Evolutionary conservation across 176 grass and related monocot species (phyloP), one percentile per base, ranked within the genome.

Genomic region (Oryza meridionalis): DNA sequence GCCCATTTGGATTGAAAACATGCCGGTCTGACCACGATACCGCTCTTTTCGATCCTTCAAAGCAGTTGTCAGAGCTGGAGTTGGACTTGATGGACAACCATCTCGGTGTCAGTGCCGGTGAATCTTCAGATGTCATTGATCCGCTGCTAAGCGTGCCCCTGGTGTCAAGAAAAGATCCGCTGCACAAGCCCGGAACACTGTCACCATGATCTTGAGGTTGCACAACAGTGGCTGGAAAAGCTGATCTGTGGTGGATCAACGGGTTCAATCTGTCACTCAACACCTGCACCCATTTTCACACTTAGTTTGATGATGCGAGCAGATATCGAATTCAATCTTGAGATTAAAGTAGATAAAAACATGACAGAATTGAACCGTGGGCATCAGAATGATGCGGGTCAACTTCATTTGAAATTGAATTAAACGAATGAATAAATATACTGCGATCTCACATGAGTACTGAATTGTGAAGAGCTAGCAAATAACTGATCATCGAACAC

Each of bases 101-200:
- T 42, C 80, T 90, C 1, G 88, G 84, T 9, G 79, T 90, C 37
- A 74, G 37, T 5, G 40, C 71, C 0, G 65, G 71, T 38, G 88
- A 86, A 69, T 90, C 88, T 17, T 90, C 84, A 1, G 84, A 90
- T 14, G 84, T 90, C 9, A 79, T 42, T 6, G 88, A 90, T 14
- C 86, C 84, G 32, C 79, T 87, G 72, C 71, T 77, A 42, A 82
- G 75, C 22, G 14, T 67, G 64, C 46, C 67, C 35, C 67, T 72
- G 26, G 63, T 87, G 25, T 76, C 72, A 59, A 76, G 38, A 49
- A 87, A 69, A 81, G 78, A 59, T 6, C 85, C 69, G 63, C 50
- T 70, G 77, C 73, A 72, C 21, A 80, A 73, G 1, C 29, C n/a
- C 0, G 44, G 19, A 12, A 69, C 37, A 37, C 37, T 76, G 11